Evolutionary conservation across 148 eudicot genomes (phyloP).

Genomic region (Silene conica): DNA sequence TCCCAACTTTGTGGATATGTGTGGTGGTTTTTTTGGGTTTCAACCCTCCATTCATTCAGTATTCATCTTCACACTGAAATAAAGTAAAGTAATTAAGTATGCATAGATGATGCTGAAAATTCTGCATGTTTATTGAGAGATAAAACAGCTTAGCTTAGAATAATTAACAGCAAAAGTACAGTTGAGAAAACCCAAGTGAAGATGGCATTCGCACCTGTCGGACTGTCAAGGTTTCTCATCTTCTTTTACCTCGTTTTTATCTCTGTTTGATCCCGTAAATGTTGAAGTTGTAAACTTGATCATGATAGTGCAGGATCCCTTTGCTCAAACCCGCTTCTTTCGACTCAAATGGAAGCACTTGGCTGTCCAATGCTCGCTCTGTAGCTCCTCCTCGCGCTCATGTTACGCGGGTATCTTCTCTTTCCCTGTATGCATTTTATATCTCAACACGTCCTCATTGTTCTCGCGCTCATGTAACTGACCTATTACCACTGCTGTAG

Average conservation of each 20-base stretch:
- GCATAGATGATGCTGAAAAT: background rate
- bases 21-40: too few species aligned
- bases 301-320: conserved; percentile 23
- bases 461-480: too few species aligned
- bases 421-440: background rate
- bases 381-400: conserved; percentile 28
- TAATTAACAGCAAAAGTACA: conserved; percentile 11
- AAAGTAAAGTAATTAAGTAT: too few species aligned
- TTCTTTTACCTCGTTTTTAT: background rate
- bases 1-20: conserved; percentile 37
- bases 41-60: conserved; percentile 28
- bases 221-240: conserved; percentile 33
- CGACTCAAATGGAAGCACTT: conserved; percentile 28
- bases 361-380: conserved; percentile 29
- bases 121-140: conserved; percentile 14
- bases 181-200: conserved; percentile 10
- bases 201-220: conserved; percentile 39
- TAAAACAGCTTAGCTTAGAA: conserved; percentile 16
- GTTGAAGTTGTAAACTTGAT: conserved; percentile 6
- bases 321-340: conserved; percentile 25
- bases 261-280: background rate
- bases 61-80: conserved; percentile 28
- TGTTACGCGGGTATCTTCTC: conserved; percentile 23
- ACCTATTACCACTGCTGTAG: conserved; percentile 22
- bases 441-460: background rate